Conservation (phyloP, 2,329 filamentous ascomycete genomes). For the Fusarium veterinarium region DNA sequence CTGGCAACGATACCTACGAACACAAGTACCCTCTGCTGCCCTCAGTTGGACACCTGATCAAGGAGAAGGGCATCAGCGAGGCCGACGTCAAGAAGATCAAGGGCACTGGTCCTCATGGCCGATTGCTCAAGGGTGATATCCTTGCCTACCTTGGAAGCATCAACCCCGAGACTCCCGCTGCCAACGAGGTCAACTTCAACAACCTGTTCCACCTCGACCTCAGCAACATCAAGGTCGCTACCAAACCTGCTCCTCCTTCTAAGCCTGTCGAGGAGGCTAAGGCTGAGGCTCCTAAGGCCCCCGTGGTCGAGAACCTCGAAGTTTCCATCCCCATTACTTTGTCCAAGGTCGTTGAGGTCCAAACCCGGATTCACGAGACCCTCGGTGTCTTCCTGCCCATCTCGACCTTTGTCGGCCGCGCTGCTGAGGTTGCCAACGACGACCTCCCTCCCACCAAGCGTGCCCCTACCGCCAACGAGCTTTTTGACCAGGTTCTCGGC, state of each 20-base stretch:
- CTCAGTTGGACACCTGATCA: slow-evolving; percentile 85
- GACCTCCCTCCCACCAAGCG: slow-evolving; percentile 77
- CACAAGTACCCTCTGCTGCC: slow-evolving; percentile 81
- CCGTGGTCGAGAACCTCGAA: slow-evolving; percentile 62
- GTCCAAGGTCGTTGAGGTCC: slow-evolving; percentile 79
- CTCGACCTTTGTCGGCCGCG: slow-evolving; percentile 86
- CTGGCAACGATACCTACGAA: slow-evolving; percentile 65
- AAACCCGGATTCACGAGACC: slow-evolving; percentile 81
- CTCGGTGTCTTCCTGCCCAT: slow-evolving; percentile 86
- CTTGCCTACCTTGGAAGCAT: slow-evolving; percentile 89
- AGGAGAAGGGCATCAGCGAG: slow-evolving; percentile 79
- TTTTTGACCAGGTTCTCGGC: slow-evolving; percentile 91
- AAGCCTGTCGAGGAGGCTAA: slow-evolving; percentile 49
- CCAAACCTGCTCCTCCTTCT: slow-evolving; percentile 57
- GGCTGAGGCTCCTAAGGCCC: slow-evolving; percentile 54
- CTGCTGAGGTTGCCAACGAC: slow-evolving; percentile 88
- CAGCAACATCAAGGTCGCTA: slow-evolving; percentile 89
- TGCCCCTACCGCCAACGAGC: slow-evolving; percentile 76
- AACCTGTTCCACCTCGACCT: slow-evolving; percentile 89
- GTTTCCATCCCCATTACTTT: slow-evolving; percentile 83
- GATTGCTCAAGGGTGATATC: slow-evolving; percentile 94
- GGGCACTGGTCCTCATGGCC: slow-evolving; percentile 86
- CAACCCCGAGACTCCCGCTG: slow-evolving; percentile 74
- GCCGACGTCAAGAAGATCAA: slow-evolving; percentile 84
- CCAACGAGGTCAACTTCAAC: slow-evolving; percentile 76